These are phyloP conservation scores for Erucastrum elatum DNA, from an alignment of 345 rosid species.

Conservation along the genomic window DNA sequence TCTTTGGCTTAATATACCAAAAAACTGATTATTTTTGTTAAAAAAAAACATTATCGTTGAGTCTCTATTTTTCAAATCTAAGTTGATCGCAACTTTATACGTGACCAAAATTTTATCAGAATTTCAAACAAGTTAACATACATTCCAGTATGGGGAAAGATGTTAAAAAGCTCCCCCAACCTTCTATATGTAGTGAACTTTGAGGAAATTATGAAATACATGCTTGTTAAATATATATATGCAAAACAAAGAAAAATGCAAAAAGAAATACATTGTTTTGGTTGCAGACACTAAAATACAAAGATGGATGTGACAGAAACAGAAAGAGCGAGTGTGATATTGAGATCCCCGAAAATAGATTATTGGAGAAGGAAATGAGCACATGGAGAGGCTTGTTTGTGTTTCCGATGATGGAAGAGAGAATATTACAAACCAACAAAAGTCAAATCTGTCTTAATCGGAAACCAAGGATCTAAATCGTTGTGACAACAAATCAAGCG, in stretches of 20 bases:
- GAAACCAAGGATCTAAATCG: conserved; percentile 6
- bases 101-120: neutral
- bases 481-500: conserved; percentile 18
- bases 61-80: no score
- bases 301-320: conserved; percentile 34
- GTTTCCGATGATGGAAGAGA: conserved; percentile 35
- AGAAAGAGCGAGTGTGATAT: conserved; percentile 38
- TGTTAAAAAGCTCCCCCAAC: no score
- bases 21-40: no score
- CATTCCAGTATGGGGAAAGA: neutral
- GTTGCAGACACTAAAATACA: conserved; percentile 4
- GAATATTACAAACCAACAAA: conserved; percentile 41
- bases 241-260: neutral
- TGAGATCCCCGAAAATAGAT: conserved; percentile 38
- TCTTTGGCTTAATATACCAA: neutral
- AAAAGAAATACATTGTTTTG: neutral
- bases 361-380: conserved; percentile 38
- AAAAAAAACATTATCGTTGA: no score
- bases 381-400: conserved; percentile 40
- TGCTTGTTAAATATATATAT: no score
- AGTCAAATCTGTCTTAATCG: conserved; percentile 39
- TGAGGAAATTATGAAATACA: no score
- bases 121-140: neutral
- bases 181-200: no score
- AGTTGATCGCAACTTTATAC: neutral